A percentile compares a stretch with the other conserved stretches of the same genome.
phyloP scores from a whole-genome alignment of 164 flowering plant genomes.

The Vitis riparia region DNA sequence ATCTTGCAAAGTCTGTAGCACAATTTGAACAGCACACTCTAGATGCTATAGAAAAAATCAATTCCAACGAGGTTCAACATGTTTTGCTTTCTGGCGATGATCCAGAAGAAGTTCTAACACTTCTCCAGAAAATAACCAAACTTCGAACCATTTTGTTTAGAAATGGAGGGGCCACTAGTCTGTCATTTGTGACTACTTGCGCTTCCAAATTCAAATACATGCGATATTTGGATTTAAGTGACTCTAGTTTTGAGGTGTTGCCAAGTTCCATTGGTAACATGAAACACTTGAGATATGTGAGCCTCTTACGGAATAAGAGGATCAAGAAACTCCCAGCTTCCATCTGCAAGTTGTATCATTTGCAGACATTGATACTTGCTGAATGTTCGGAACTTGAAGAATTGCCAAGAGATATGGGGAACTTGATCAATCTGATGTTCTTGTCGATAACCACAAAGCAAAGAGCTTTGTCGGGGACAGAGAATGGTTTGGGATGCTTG shows the following conservation, averaged over 20 bases:
- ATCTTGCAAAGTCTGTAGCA: constrained; percentile 14
- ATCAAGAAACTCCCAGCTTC: constrained; percentile 3
- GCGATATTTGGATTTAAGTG: constrained; percentile 7
- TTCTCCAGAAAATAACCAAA: not conserved
- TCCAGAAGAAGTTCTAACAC: too few relatives aligned
- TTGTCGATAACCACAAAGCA: too few relatives aligned
- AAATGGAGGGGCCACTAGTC: not conserved
- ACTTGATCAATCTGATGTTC: not conserved
- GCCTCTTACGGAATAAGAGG: not conserved
- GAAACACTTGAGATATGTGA: constrained; percentile 22
- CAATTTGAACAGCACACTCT: too few relatives aligned
- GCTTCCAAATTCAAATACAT: constrained; percentile 1
- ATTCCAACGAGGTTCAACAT: too few relatives aligned
- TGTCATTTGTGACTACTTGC: not conserved
- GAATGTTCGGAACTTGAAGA: not conserved
- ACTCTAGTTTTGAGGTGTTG: not conserved
- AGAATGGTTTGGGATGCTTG: too few relatives aligned
- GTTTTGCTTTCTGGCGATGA: too few relatives aligned
- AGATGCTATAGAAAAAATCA: not conserved
- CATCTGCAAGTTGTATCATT: not conserved
- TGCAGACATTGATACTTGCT: constrained; percentile 4
- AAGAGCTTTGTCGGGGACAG: too few relatives aligned
- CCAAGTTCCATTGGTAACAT: constrained; percentile 18
- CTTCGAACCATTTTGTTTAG: not conserved
- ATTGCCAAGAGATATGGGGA: constrained; percentile 1